A percentile compares a stretch with the other conserved stretches of the same genome.
Conservation (phyloP, 352 stramenopile genomes). For the Pythium phragmiticola region DNA sequence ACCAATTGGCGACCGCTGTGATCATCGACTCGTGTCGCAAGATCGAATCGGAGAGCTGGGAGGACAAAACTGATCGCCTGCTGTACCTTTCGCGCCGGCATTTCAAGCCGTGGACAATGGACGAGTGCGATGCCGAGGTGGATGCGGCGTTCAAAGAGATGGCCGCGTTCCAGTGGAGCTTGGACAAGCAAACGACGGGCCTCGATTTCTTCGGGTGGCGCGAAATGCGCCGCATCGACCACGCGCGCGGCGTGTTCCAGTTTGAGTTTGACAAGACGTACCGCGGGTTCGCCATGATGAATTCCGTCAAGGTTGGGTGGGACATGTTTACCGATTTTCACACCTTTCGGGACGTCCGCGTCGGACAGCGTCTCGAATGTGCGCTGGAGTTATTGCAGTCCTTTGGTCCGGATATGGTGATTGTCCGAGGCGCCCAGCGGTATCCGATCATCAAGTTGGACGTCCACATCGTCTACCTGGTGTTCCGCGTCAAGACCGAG, state of each 20-base stretch:
- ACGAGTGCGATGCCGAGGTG: neutral
- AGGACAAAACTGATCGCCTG: neutral
- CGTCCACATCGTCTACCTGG: neutral
- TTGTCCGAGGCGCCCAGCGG: neutral
- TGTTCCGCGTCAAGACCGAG: neutral
- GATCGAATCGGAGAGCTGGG: neutral
- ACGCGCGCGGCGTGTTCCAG: constrained; percentile 1
- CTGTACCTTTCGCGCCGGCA: neutral
- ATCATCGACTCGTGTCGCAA: neutral
- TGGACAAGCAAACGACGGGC: constrained; percentile 1
- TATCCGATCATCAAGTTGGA: neutral
- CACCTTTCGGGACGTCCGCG: neutral
- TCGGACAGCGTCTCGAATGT: neutral
- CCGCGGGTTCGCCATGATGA: neutral
- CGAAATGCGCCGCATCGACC: constrained; percentile 10
- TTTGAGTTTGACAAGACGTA: constrained; percentile 1
- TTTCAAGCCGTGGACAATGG: neutral
- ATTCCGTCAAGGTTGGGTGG: constrained; percentile 1
- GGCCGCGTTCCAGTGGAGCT: neutral
- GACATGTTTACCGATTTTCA: neutral
- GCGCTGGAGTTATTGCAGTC: neutral
- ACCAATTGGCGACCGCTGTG: neutral
- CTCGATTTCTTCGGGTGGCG: constrained; percentile 19
- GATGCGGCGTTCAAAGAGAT: neutral
- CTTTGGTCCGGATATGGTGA: neutral